Evolutionary conservation across 495 filamentous ascomycete species (phyloP).

Genomic region (Letharia lupina): DNA sequence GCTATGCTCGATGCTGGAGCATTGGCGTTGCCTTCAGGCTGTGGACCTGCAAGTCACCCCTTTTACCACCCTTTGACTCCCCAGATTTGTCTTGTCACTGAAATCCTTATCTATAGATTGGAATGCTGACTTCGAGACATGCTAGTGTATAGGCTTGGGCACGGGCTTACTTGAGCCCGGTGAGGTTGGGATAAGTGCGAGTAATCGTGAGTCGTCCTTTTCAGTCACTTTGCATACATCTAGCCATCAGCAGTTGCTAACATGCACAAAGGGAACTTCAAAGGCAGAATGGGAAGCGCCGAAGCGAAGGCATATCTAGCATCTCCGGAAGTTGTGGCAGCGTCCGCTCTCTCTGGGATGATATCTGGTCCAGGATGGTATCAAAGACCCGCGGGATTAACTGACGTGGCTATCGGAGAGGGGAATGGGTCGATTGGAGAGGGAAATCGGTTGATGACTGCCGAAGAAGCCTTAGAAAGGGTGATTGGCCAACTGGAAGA

Average conservation of each 20-base stretch:
- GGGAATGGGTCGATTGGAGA: conserved; percentile 56
- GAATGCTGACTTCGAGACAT: too few relatives aligned
- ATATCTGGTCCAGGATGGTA: conserved; percentile 80
- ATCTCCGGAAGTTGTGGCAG: conserved; percentile 86
- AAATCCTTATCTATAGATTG: too few relatives aligned
- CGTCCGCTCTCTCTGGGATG: conserved; percentile 67
- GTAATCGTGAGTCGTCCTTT: conserved; percentile 42
- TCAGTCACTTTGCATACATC: neutral
- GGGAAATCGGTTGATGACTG: conserved; percentile 35
- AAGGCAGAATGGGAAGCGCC: conserved; percentile 79
- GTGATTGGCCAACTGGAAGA: conserved; percentile 57
- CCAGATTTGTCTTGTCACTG: too few relatives aligned
- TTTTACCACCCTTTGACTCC: too few relatives aligned
- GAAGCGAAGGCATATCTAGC: conserved; percentile 84
- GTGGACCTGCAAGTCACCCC: conserved; percentile 45
- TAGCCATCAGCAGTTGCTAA: neutral
- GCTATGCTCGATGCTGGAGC: conserved; percentile 73
- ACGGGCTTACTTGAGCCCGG: conserved; percentile 75
- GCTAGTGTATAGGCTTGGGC: conserved; percentile 73
- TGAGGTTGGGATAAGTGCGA: conserved; percentile 82
- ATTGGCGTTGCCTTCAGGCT: conserved; percentile 63
- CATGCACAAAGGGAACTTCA: conserved; percentile 58
- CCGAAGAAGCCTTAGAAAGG: conserved; percentile 61
- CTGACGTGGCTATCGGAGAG: conserved; percentile 60
- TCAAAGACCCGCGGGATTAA: conserved; percentile 54